Evolutionary conservation across 768 basidiomycete species (phyloP).

Genomic region (Gloeostereum incarnatum): DNA sequence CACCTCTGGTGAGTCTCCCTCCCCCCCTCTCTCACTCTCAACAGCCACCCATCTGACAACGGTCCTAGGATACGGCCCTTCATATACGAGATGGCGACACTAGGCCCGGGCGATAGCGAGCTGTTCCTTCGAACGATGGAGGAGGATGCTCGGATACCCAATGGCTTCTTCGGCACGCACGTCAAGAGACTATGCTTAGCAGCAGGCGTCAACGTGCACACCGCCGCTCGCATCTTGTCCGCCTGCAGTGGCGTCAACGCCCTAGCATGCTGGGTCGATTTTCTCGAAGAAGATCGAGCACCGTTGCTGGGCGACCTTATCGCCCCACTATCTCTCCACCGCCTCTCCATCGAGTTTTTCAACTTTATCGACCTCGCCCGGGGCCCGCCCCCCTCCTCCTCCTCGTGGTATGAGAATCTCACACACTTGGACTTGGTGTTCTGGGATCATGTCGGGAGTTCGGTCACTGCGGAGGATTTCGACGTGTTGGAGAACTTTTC

Average conservation of each 20-base stretch:
- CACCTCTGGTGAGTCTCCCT: slow-evolving; percentile 20
- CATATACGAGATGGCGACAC: slow-evolving; percentile 27
- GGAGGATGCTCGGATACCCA: slow-evolving; percentile 20
- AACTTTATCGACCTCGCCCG: slow-evolving; percentile 19
- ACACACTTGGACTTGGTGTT: slow-evolving; percentile 30
- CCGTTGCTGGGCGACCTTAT: slow-evolving; percentile 15
- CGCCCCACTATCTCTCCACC: slow-evolving; percentile 17
- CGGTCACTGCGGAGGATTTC: slow-evolving; percentile 16
- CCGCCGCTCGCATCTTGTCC: slow-evolving; percentile 21
- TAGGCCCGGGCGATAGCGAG: slow-evolving; percentile 19
- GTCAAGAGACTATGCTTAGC: slow-evolving; percentile 31
- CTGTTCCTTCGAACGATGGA: slow-evolving; percentile 26
- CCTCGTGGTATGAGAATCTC: slow-evolving; percentile 18
- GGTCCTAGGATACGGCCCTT: slow-evolving; percentile 25
- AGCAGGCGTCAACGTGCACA: slow-evolving; percentile 16
- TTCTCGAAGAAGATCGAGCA: slow-evolving; percentile 12
- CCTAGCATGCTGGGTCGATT: slow-evolving; percentile 29
- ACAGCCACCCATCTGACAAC: not conserved
- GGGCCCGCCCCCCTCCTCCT: slow-evolving; percentile 5
- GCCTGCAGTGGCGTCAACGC: slow-evolving; percentile 26
- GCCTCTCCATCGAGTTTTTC: slow-evolving; percentile 24
- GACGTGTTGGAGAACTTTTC: slow-evolving; percentile 15
- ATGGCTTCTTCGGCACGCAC: slow-evolving; percentile 22
- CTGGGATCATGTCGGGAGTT: slow-evolving; percentile 18
- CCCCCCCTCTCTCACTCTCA: not conserved